These are phyloP conservation scores for Dillenia turbinata DNA, from an alignment of 164 flowering plant genomes.

Conservation along the genomic window DNA sequence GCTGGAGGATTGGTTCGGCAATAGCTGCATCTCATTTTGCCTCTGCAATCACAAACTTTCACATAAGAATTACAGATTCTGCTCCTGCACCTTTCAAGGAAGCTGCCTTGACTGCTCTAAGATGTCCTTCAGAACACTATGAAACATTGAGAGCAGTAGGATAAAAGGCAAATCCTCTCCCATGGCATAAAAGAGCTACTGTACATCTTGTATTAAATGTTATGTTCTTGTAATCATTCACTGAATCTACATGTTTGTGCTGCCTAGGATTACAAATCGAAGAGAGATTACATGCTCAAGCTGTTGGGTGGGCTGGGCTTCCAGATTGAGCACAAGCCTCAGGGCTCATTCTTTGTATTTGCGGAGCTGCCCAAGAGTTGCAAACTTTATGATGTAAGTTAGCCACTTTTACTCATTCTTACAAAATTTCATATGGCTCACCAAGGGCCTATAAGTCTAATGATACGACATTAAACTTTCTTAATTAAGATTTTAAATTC, in stretches of 20 bases:
- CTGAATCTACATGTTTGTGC: not conserved
- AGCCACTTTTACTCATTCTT: too few relatives aligned
- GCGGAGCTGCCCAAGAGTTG: constrained; percentile 69
- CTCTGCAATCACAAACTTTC: constrained; percentile 74
- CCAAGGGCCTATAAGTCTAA: too few relatives aligned
- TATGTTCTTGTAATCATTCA: not conserved
- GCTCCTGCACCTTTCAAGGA: constrained; percentile 94
- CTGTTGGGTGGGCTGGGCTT: constrained; percentile 54
- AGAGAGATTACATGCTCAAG: constrained; percentile 51
- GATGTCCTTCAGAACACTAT: constrained; percentile 48
- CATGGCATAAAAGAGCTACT: not conserved
- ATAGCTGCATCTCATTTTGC: constrained; percentile 67
- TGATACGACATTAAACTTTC: too few relatives aligned
- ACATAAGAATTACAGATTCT: constrained; percentile 60
- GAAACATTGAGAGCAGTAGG: constrained; percentile 45
- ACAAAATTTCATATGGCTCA: too few relatives aligned
- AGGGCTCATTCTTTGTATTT: constrained; percentile 74
- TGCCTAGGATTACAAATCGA: constrained; percentile 56
- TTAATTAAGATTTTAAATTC: too few relatives aligned
- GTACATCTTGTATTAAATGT: not conserved
- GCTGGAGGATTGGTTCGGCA: constrained; percentile 96
- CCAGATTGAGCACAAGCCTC: constrained; percentile 48
- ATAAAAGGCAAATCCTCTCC: not conserved
- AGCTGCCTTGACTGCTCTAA: constrained; percentile 75
- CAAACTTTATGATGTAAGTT: constrained; percentile 65